Evolutionary conservation across 2,329 filamentous ascomycete species (phyloP).

Genomic region (Aaosphaeria pasadenensis): DNA sequence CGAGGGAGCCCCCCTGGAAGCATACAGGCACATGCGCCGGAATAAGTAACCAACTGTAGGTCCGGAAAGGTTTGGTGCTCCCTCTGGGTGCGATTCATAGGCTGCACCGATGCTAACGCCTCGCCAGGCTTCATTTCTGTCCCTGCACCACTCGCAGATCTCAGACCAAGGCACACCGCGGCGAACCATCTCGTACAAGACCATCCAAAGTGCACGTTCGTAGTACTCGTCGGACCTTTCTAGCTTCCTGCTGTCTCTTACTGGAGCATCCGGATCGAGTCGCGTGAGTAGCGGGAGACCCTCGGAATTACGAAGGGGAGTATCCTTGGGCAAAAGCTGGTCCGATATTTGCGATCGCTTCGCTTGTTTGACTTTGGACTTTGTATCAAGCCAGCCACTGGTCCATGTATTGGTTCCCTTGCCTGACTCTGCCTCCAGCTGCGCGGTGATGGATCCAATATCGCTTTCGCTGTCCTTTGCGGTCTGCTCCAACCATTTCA

Average conservation of each 20-base stretch:
- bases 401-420: constrained; percentile 64
- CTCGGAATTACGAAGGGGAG: constrained; percentile 43
- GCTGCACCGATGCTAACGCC: constrained; percentile 77
- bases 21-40: constrained; percentile 74
- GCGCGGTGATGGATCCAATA: constrained; percentile 71
- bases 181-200: constrained; percentile 90
- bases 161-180: constrained; percentile 72
- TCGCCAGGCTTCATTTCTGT: constrained; percentile 85
- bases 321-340: constrained; percentile 39
- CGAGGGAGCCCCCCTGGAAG: constrained; percentile 66
- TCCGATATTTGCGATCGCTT: constrained; percentile 65
- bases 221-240: constrained; percentile 84
- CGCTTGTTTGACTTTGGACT: constrained; percentile 81
- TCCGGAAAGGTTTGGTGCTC: constrained; percentile 35
- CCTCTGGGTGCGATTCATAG: constrained; percentile 47
- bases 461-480: constrained; percentile 66
- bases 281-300: constrained; percentile 73
- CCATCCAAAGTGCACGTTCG: constrained; percentile 86
- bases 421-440: constrained; percentile 69
- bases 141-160: constrained; percentile 81
- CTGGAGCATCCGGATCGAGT: constrained; percentile 86
- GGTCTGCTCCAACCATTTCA: constrained; percentile 82
- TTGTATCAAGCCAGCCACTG: constrained; percentile 89
- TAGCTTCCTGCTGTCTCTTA: constrained; percentile 71
- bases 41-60: constrained; percentile 55